Evolutionary conservation across 2,329 filamentous ascomycete genomes (phyloP).

Genomic region (Colletotrichum liriopes): DNA sequence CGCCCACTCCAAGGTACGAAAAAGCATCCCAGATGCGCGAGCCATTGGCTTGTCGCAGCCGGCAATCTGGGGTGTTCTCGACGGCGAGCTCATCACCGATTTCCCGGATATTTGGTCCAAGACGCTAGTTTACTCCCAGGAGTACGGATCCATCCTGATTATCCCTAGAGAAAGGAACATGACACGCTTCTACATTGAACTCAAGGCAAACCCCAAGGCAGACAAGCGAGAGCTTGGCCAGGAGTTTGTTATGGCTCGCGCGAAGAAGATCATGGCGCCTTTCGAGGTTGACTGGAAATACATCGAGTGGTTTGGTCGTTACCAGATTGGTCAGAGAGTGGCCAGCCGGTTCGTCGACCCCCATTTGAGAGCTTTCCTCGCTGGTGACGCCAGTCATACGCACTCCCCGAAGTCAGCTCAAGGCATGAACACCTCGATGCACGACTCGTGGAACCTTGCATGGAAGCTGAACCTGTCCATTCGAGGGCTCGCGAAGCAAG

Average conservation of each 20-base stretch:
- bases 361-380: conserved; percentile 75
- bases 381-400: conserved; percentile 80
- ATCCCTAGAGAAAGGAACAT: conserved; percentile 82
- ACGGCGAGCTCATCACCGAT: conserved; percentile 79
- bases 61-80: conserved; percentile 79
- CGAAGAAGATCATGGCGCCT: conserved; percentile 72
- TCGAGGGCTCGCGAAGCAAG: conserved; percentile 68
- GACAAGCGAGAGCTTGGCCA: conserved; percentile 65
- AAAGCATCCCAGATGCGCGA: conserved; percentile 71
- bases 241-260: conserved; percentile 80
- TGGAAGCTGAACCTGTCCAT: conserved; percentile 69
- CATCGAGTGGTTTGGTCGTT: conserved; percentile 81
- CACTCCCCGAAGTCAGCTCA: conserved; percentile 82
- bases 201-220: conserved; percentile 62
- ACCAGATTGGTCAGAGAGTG: conserved; percentile 80
- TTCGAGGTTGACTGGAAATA: conserved; percentile 72
- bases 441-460: conserved; percentile 74
- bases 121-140: conserved; percentile 77
- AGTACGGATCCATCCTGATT: conserved; percentile 79
- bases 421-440: conserved; percentile 75
- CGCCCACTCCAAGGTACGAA: conserved; percentile 79
- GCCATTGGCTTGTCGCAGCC: conserved; percentile 70
- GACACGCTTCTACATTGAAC: conserved; percentile 75
- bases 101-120: conserved; percentile 85
- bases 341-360: conserved; percentile 78